phyloP scores from a whole-genome alignment of 306 rosid genomes.

The peach (Prunus persica) region Prunus_persica_NCBIv2 NC_034009.1:15214501-15215000 shows the following conservation, averaged over 20 bases:
- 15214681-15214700: slow-evolving; percentile 59
- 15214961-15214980: not conserved
- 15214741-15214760: not conserved
- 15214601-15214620: slow-evolving; percentile 97
- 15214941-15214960: not conserved
- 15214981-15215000: not conserved
- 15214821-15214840: not conserved
- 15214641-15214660: slow-evolving; percentile 57
- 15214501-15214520: not conserved
- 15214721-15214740: slow-evolving; percentile 18
- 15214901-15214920: not conserved
- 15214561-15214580: slow-evolving; percentile 99
- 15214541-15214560: slow-evolving; percentile 34
- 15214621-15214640: slow-evolving; percentile 69
- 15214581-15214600: slow-evolving; percentile 99
- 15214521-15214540: not conserved
- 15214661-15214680: slow-evolving; percentile 51
- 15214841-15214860: not conserved
- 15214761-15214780: not conserved
- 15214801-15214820: not conserved
- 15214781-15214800: slow-evolving; percentile 14
- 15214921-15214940: not conserved
- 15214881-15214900: not conserved
- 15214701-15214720: slow-evolving; percentile 52
- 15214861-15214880: not conserved